Evolutionary conservation across 2,329 filamentous ascomycete genomes (phyloP).

Genomic region (Xylariaceae sp.): DNA sequence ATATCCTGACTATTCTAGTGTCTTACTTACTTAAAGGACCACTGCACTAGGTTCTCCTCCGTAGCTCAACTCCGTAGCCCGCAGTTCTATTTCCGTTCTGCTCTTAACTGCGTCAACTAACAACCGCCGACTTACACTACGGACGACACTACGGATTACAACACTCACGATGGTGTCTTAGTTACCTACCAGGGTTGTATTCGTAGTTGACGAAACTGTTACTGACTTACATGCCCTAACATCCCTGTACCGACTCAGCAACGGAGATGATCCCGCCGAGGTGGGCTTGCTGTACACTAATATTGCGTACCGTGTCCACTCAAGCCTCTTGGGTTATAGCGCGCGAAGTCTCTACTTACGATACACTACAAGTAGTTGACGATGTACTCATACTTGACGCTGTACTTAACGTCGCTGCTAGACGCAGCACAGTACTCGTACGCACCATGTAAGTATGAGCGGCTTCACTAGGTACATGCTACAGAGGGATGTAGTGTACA

Average conservation of each 20-base stretch:
- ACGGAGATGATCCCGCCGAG: constrained; percentile 15
- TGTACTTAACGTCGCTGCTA: not conserved
- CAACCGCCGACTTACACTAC: not conserved
- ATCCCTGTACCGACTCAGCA: constrained; percentile 6
- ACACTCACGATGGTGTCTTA: no score
- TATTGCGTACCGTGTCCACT: not conserved
- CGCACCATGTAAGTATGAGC: not conserved
- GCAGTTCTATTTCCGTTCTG: constrained; percentile 4
- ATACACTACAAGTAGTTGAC: no score
- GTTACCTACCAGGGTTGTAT: no score
- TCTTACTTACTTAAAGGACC: not conserved
- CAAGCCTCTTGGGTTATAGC: constrained; percentile 1
- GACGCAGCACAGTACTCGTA: constrained; percentile 15
- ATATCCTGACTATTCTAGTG: no score
- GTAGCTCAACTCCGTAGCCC: no score
- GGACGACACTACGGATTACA: no score
- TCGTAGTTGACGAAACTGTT: no score
- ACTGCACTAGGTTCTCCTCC: not conserved
- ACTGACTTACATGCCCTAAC: no score
- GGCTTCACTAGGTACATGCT: not conserved
- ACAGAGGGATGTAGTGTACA: not conserved
- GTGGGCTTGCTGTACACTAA: not conserved
- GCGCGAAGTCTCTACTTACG: no score
- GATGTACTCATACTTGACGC: not conserved
- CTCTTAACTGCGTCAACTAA: not conserved